Evolutionary conservation across 345 rosid genomes (phyloP).

Genomic region (Physaria fendleri): DNA sequence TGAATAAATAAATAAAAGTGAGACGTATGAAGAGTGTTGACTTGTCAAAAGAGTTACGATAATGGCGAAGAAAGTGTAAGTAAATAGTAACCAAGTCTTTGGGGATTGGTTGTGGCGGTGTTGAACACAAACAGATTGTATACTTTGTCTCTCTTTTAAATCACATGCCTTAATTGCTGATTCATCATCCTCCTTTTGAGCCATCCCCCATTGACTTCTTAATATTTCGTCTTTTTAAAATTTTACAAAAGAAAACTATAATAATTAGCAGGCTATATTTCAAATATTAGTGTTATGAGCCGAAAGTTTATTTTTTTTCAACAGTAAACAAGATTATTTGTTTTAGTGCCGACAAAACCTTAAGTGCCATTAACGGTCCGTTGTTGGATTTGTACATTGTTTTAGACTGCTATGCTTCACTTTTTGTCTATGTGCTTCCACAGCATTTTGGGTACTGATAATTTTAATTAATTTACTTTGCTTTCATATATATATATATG

Average conservation of each 20-base stretch:
- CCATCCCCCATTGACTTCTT: conserved; percentile 23
- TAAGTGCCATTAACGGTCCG: conserved; percentile 13
- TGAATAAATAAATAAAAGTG: conserved; percentile 9
- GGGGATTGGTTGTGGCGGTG: conserved; percentile 30
- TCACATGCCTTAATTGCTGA: conserved; percentile 28
- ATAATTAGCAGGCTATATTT: neutral
- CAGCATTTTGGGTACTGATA: neutral
- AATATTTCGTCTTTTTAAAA: neutral
- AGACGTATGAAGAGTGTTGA: conserved; percentile 35
- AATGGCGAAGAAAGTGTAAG: conserved; percentile 34
- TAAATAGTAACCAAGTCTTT: conserved; percentile 30
- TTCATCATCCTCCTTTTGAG: conserved; percentile 9
- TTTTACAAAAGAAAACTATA: neutral
- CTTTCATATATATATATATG: neutral
- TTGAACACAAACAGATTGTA: conserved; percentile 15
- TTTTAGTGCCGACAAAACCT: conserved; percentile 30
- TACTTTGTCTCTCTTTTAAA: conserved; percentile 18
- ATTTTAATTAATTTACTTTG: neutral
- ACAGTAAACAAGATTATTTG: neutral
- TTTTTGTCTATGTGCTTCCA: neutral
- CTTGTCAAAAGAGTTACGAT: conserved; percentile 39
- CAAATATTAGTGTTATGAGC: neutral
- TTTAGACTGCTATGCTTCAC: conserved; percentile 4
- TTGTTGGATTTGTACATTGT: conserved; percentile 5
- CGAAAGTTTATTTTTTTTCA: conserved; percentile 7